Base-by-base conservation (phyloP, 768 basidiomycete species). In the Suillus sp. region DNA sequence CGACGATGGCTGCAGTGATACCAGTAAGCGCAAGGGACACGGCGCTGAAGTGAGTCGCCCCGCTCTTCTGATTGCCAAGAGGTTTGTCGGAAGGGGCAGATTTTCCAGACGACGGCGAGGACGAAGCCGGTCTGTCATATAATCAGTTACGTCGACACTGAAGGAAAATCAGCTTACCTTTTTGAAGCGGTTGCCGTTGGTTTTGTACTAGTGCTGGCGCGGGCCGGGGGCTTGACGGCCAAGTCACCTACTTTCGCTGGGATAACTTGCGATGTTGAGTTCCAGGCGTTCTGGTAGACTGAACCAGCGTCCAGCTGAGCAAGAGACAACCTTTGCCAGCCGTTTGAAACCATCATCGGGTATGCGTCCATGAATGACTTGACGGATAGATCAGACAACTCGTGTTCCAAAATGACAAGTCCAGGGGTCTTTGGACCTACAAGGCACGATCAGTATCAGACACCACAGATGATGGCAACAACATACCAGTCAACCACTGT, bases 361-460 rank as follows among this genome's bases (percentile, higher is more conserved):
- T 83, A 92, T 9, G 83, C 83, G 47, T 78, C 76, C 0, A 89
- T 86, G 76, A 95, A 96, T 4, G 86, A 85, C 42, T 79, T 67
- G 25, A 93, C 87, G 37, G 88, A 79, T 66, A 78, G 72, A 48
- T 84, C 76, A 37, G 81, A 82, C 27, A 89, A 78, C 76, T 97
- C 95, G 75, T 98, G 96, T 73, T 96, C 90, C 63, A 97, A 82
- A 61, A 93, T 80, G 65, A 93, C 80, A 27, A 96, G 83, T 38
- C 96, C 96, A 3, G 92, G 89, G 11, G 75, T 78, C 73, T 94
- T 93, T 55, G 90, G 78, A 35, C 87, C 90, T 79, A 71, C 50
- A 37, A 73, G 59, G 64, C 66, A 62, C 22, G 18, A 55, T 62
- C 50, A 60, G 54, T 9, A 37, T 50, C 60, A 51, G 34, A 35